phyloP scores from a whole-genome alignment of 768 basidiomycete genomes.

The Tricholoma bakamatsutake region DNA sequence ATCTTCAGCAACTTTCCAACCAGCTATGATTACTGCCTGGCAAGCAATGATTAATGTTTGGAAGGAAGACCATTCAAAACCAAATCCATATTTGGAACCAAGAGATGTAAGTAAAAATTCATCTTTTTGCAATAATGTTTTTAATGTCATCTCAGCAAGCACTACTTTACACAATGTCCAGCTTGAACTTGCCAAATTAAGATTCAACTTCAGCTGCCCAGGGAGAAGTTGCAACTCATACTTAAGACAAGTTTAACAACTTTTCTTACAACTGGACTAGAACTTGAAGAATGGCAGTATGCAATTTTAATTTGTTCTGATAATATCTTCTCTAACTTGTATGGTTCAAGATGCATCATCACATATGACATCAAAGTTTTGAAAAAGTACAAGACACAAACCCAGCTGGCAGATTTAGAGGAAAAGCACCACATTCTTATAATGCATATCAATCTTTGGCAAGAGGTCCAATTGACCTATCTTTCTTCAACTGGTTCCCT shows the following conservation, averaged over 20 bases:
- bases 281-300: neutral
- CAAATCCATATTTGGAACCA: neutral
- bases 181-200: neutral
- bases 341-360: no score
- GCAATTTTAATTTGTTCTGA: no score
- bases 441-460: no score
- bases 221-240: neutral
- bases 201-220: neutral
- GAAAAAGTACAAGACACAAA: no score
- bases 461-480: no score
- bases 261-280: no score
- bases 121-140: neutral
- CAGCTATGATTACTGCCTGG: neutral
- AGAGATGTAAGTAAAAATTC: neutral
- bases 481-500: no score
- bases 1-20: neutral
- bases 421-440: no score
- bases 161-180: neutral
- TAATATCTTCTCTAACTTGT: no score
- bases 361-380: no score
- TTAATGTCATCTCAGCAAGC: neutral
- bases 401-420: no score
- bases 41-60: no score
- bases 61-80: neutral
- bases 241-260: neutral